Conservation (phyloP, 192 early-diverging fungal species). For the Linnemannia hyalina region DNA sequence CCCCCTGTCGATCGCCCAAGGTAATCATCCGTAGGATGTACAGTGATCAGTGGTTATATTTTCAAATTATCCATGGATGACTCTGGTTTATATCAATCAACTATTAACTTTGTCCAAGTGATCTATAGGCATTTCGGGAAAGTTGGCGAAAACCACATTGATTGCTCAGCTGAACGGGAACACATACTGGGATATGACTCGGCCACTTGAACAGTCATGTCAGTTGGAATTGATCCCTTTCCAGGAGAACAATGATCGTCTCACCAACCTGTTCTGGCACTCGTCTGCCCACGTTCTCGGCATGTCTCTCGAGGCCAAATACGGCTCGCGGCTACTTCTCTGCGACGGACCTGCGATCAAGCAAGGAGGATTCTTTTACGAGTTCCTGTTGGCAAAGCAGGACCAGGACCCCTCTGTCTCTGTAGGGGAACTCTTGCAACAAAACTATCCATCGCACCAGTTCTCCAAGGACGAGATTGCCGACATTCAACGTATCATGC, state of each 20-base stretch:
- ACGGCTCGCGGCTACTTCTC: conserved; percentile 74
- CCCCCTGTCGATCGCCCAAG: conserved; percentile 66
- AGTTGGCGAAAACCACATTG: conserved; percentile 61
- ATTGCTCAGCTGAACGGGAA: conserved; percentile 62
- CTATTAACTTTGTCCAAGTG: conserved; percentile 1
- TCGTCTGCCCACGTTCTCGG: conserved; percentile 81
- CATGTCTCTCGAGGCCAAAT: conserved; percentile 77
- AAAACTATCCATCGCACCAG: conserved; percentile 51
- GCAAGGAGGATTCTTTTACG: conserved; percentile 86
- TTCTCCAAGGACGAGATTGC: conserved; percentile 67
- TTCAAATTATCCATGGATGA: no score
- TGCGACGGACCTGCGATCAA: conserved; percentile 79
- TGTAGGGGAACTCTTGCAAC: conserved; percentile 27
- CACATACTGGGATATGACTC: conserved; percentile 66
- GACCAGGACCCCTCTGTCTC: conserved; percentile 36
- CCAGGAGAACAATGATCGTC: conserved; percentile 50
- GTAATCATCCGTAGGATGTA: conserved; percentile 31
- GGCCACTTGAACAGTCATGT: conserved; percentile 57
- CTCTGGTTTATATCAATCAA: not conserved
- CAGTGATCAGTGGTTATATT: not conserved
- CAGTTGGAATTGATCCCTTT: conserved; percentile 61
- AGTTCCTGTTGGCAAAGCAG: conserved; percentile 69
- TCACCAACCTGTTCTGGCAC: conserved; percentile 72
- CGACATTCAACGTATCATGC: conserved; percentile 64
- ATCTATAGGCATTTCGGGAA: conserved; percentile 55